Conservation (phyloP, 1,139 yeast species). For the Pneumocystis canis region DNA sequence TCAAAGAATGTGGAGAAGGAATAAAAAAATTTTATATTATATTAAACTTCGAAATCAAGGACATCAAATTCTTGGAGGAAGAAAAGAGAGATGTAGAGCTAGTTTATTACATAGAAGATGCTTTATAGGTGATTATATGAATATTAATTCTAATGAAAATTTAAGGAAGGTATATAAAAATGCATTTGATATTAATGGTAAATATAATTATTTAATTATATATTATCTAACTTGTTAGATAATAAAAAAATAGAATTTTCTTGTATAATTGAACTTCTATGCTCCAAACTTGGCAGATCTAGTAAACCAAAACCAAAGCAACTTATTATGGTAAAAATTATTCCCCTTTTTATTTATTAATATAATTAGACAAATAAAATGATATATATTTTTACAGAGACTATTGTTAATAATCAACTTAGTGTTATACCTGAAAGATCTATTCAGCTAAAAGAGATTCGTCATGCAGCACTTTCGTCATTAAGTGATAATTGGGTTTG, state of each 20-base stretch:
- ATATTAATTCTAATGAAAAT: constrained; percentile 56
- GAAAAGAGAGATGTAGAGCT: constrained; percentile 82
- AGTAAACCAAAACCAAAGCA: constrained; percentile 64
- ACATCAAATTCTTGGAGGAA: constrained; percentile 47
- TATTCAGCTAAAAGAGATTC: constrained; percentile 47
- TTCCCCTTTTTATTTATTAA: not conserved
- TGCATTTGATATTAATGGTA: constrained; percentile 36
- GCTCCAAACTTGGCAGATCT: constrained; percentile 84
- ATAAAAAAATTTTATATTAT: constrained; percentile 64
- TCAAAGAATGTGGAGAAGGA: constrained; percentile 74
- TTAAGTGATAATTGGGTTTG: constrained; percentile 92
- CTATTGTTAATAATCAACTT: constrained; percentile 56
- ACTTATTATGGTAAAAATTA: constrained; percentile 42
- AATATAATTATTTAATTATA: constrained; percentile 73
- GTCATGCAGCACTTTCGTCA: constrained; percentile 52
- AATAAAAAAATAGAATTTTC: constrained; percentile 64
- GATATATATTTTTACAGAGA: constrained; percentile 59
- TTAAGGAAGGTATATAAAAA: constrained; percentile 45
- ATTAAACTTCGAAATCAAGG: constrained; percentile 75
- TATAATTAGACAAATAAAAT: constrained; percentile 18
- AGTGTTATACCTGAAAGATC: constrained; percentile 50
- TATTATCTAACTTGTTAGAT: constrained; percentile 70
- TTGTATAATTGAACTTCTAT: constrained; percentile 61
- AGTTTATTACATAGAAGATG: constrained; percentile 80
- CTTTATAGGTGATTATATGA: constrained; percentile 88